Base-by-base conservation (phyloP, 352 stramenopile species). In the Phytopythium boreale region DNA sequence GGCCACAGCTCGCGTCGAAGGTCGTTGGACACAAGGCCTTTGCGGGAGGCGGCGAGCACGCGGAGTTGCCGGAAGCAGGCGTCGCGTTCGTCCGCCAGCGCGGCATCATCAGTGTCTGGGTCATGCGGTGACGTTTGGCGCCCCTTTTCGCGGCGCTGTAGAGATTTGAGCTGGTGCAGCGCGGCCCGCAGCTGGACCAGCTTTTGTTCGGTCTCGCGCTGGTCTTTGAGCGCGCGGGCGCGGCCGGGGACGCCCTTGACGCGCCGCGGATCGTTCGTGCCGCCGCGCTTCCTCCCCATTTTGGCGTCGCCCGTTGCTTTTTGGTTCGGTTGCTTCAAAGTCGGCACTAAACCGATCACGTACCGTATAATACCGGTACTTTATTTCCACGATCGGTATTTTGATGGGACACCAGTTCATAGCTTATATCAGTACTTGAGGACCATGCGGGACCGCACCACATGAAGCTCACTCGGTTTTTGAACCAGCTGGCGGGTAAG, bases 1-100 rank as follows among this genome's bases (percentile, higher is more conserved):
- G 81, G 75, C 88, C 88, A 96, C 26, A 94, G 59, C 29, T 75
- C 61, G 36, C 70, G 69, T 2, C 88, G 76, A 19, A 95, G 73
- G n/a, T 80, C 74, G 57, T 83, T 67, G 26, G 74, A 79, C 55
- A 88, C 71, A 20, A 94, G 67, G 15, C 86, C 86, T 43, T 72
- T 69, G 11, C 76, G 76, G 19, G 74, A 71, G 34, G 90, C 68
- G 36, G 86, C 86, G 27, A 94, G 71, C 36, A 70, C 71, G n/a
- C 84, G 82, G 12, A 94, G 68, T 57, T 87, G 68, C 29, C 70
- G 44, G 64, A 92, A 91, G 34, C 58, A 71, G 24, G 53, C 61
- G 59, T 86, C 71, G 9, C 59, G 55, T 15, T 74, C 69, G 43
- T 62, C 61, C 22, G 5, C 22, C 31, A 59, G 52, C 31, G 19